Base-by-base conservation (phyloP, 495 filamentous ascomycete genomes). In the Chaetomium cochliodes region DNA sequence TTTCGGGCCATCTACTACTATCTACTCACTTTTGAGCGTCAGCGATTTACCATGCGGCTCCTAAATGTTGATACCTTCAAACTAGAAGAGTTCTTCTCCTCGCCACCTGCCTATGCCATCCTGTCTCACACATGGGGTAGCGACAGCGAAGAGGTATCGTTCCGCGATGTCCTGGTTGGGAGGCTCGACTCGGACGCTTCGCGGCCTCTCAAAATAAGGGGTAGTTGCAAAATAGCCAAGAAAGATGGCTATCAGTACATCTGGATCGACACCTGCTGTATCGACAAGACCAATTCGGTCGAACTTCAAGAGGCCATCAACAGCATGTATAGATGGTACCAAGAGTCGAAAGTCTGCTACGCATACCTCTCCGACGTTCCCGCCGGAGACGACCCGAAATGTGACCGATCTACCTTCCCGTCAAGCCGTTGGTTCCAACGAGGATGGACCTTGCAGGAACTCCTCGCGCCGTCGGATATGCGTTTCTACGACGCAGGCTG, bases 371-470 rank as follows among this genome's bases (percentile, higher is more conserved):
- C 53, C 13, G 71, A 73, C 26, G 61, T 71, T 0, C 9, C 26
- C 1, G 11, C n/a, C 18, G 5, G 5, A 11, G 20, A 57, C 4
- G 2, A 30, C 5, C 0, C 12, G 7, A 2, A 25, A 0, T 0
- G 22, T 0, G 1, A 22, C 25, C 0, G 33, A 16, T 23, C 13
- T 26, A n/a, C 39, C 20, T 63, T 63, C 41, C 20, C 42, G 0
- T n/a, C 9, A 0, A 65, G 72, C 52, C 66, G 65, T 5, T 81
- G 80, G 77, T 80, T 81, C 46, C 70, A 61, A 1, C 64, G 80
- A 46, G 78, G 78, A 0, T 82, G 77, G 76, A 80, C 78, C 4
- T 50, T 81, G 25, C 76, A 81, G 47, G 78, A 81, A 62, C 71
- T 81, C 0, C 61, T 82, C 12, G 75, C 78, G 0, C 74, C 76